Evolutionary conservation across 257 asterid genomes (phyloP), one percentile per base, ranked within the genome.

Genomic region (Fraxinus excelsior): DNA sequence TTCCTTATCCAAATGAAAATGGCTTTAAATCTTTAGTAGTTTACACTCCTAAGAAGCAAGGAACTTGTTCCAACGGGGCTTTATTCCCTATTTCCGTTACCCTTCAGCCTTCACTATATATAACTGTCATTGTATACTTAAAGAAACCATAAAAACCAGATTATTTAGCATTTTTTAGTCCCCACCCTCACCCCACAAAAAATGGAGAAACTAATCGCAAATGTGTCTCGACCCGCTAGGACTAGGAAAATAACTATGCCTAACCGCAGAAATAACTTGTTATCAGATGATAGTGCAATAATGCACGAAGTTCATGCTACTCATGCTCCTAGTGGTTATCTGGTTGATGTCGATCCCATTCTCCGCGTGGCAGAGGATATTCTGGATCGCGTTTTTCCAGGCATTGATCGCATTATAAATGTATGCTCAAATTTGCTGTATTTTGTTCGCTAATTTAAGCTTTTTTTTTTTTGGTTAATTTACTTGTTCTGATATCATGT

Each of bases 31-130:
- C 29, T 58, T 58, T 84, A 82, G 67, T 66, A 76, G 65, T 60
- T 83, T 80, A 88, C 86, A 42, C 90, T 46, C 74, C 79, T 82
- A 66, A 71, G 92, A 92, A 94, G 98, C 88, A 94, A 94, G 94
- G 98, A 88, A 94, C 87, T 82, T 71, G 84, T 88, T 89, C 81
- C 93, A 85, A 76, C 74, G 51, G 51, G 32, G 26, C 87, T 84
- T 86, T 82, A 80, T 80, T 81, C 86, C 79, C 77, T 74, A 62
- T 35, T 19, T 38, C 58, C 37, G 18, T 12, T 40, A 58, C 66
- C 21, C 26, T 58, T n/a, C 34, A 31, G 34, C 3, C 34, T 3
- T 31, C 89, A 75, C 84, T 90, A 94, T 87, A 90, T 82, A 94
- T 86, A 66, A 23, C 80, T 70, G 74, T 77, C 80, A 69, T 67